Conservation (phyloP, 768 basidiomycete species). For the Phylloporus arenicola region DNA sequence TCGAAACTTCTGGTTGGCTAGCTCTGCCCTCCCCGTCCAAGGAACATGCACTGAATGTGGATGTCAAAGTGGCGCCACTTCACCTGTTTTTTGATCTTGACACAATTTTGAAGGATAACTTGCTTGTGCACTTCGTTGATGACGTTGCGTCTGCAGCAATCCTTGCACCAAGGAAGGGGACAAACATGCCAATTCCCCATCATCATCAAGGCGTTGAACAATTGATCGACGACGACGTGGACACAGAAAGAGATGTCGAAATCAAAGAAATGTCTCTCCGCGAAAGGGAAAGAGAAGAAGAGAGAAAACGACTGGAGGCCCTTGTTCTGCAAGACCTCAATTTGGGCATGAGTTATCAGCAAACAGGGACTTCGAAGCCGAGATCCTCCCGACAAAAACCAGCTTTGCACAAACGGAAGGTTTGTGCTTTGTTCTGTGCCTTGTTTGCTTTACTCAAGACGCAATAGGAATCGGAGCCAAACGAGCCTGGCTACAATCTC, state of each 20-base stretch:
- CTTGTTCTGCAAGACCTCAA: slow-evolving; percentile 58
- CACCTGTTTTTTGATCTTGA: slow-evolving; percentile 75
- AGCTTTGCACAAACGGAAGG: slow-evolving; percentile 11
- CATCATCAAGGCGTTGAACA: slow-evolving; percentile 5
- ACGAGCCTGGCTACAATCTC: slow-evolving; percentile 18
- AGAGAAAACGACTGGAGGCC: slow-evolving; percentile 41
- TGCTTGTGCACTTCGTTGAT: slow-evolving; percentile 45
- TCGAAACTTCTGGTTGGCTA: slow-evolving; percentile 16
- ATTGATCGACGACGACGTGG: slow-evolving; percentile 11
- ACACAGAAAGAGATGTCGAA: slow-evolving; percentile 19
- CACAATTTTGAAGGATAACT: slow-evolving; percentile 34
- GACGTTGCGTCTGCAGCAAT: slow-evolving; percentile 29
- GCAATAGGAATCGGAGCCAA: slow-evolving; percentile 8
- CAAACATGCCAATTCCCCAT: neutral
- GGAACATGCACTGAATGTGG: slow-evolving; percentile 9
- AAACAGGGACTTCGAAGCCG: slow-evolving; percentile 2
- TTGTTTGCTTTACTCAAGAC: slow-evolving; percentile 3
- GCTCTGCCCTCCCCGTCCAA: neutral
- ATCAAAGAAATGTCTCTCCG: slow-evolving; percentile 15
- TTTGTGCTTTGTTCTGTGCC: slow-evolving; percentile 3
- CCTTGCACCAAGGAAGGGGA: slow-evolving; percentile 8
- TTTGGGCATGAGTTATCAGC: slow-evolving; percentile 44
- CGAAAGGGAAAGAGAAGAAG: slow-evolving; percentile 30
- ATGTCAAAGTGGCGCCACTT: slow-evolving; percentile 50
- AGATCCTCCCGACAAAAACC: slow-evolving; percentile 7